Percentiles rank a stretch among this genome's conserved stretches.
Conservation (phyloP, 139 green algal genomes). For the Pleodorina starrii region DNA sequence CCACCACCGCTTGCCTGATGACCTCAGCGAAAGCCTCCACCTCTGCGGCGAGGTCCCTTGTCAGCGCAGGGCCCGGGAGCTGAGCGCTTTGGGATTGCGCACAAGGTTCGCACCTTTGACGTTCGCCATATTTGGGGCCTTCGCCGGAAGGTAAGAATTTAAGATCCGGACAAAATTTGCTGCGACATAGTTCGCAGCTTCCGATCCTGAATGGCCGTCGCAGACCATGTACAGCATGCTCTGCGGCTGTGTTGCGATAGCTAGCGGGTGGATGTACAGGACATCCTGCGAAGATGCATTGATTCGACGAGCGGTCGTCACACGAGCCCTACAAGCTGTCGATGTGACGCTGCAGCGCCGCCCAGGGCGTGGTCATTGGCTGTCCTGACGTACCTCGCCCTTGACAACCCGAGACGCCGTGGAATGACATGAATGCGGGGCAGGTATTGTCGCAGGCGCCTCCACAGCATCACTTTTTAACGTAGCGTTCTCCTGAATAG, state of each 20-base stretch:
- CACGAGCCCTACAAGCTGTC: neutral
- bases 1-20: conserved; percentile 27
- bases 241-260: conserved; percentile 32
- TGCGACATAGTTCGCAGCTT: conserved; percentile 57
- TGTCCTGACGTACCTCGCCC: conserved; percentile 55
- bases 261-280: conserved; percentile 55
- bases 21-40: conserved; percentile 33
- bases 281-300: conserved; percentile 50
- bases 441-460: neutral
- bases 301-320: too few relatives aligned
- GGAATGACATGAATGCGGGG: conserved; percentile 48
- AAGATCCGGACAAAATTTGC: conserved; percentile 36
- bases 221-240: conserved; percentile 67
- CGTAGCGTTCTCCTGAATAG: conserved; percentile 13
- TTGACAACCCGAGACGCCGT: conserved; percentile 61
- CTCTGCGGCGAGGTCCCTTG: conserved; percentile 31
- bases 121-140: neutral
- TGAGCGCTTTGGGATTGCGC: neutral
- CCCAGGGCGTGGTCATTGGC: neutral
- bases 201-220: conserved; percentile 57
- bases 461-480: neutral
- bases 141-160: conserved; percentile 21
- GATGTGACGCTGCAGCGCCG: too few relatives aligned
- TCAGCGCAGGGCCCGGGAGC: neutral
- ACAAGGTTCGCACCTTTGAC: conserved; percentile 6